phyloP scores from a whole-genome alignment of 2,329 filamentous ascomycete species.

The Escovopsis sp. region DNA sequence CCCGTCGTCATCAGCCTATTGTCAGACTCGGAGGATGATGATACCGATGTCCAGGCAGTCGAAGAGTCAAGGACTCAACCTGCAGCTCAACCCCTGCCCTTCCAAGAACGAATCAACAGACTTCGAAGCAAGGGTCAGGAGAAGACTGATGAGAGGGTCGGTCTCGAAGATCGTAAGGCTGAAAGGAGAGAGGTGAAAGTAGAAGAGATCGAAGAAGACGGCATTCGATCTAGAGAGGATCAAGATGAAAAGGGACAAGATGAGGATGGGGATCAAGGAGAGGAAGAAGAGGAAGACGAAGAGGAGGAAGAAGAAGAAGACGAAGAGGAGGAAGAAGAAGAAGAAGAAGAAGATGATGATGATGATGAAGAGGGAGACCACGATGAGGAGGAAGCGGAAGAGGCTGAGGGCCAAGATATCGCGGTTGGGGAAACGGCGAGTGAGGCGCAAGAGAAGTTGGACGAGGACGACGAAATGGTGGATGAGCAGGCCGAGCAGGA shows the following conservation, averaged over 20 bases:
- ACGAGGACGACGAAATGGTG: neutral
- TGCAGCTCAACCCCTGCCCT: neutral
- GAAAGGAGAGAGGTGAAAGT: neutral
- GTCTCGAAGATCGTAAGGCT: constrained; percentile 1
- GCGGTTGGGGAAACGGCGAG: neutral
- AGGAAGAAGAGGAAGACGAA: neutral
- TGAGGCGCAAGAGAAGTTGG: neutral
- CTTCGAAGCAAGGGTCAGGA: too few species aligned
- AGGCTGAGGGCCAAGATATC: neutral
- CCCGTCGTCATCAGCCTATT: constrained; percentile 32
- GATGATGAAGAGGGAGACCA: neutral
- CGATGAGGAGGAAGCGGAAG: neutral
- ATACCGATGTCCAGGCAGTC: constrained; percentile 3
- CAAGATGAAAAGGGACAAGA: constrained; percentile 2
- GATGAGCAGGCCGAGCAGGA: neutral
- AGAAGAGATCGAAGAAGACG: neutral
- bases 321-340: neutral
- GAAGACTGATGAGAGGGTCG: neutral
- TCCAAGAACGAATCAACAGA: neutral
- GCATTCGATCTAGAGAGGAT: too few species aligned
- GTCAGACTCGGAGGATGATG: constrained; percentile 30
- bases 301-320: neutral
- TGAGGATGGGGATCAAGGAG: neutral
- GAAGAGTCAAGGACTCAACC: neutral
- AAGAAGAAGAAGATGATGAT: neutral